These are phyloP conservation scores for Globisporangium megalacanthum DNA, from an alignment of 352 stramenopile species.

Conservation along the genomic window DNA sequence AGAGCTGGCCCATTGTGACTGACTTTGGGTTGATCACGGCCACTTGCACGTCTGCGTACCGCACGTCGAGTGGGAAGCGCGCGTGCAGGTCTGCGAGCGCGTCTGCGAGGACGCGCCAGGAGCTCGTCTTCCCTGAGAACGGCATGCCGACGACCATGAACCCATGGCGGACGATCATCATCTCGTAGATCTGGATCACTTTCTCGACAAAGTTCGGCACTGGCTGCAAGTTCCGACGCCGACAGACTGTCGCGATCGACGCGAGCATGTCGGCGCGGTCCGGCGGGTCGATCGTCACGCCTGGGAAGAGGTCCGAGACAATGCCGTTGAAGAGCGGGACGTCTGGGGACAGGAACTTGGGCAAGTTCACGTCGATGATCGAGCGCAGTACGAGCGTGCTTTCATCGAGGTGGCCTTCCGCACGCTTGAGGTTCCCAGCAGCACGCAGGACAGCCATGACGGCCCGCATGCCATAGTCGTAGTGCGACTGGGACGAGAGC, in stretches of 20 bases:
- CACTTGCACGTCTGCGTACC: slow-evolving; percentile 75
- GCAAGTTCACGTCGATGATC: slow-evolving; percentile 93
- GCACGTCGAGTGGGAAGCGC: slow-evolving; percentile 48
- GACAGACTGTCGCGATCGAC: slow-evolving; percentile 77
- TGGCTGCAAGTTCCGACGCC: slow-evolving; percentile 78
- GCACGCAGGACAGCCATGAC: slow-evolving; percentile 93
- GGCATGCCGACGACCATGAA: slow-evolving; percentile 96
- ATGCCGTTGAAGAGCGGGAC: slow-evolving; percentile 94
- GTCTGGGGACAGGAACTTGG: slow-evolving; percentile 92
- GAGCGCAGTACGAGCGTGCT: slow-evolving; percentile 87
- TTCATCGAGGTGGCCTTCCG: slow-evolving; percentile 75
- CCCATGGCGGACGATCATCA: slow-evolving; percentile 95
- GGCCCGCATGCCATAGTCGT: slow-evolving; percentile 95
- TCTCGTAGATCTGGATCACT: slow-evolving; percentile 95
- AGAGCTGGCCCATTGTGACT: slow-evolving; percentile 91
- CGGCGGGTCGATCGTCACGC: slow-evolving; percentile 85
- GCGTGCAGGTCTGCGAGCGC: slow-evolving; percentile 79
- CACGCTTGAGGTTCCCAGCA: slow-evolving; percentile 88
- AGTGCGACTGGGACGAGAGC: slow-evolving; percentile 92
- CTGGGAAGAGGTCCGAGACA: slow-evolving; percentile 91
- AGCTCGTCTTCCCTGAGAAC: slow-evolving; percentile 92
- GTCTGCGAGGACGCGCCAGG: slow-evolving; percentile 86
- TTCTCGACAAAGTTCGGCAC: slow-evolving; percentile 91
- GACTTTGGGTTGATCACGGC: slow-evolving; percentile 93
- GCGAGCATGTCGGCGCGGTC: slow-evolving; percentile 82